These are phyloP conservation scores for Talinum fruticosum DNA, from an alignment of 148 eudicot species.

Conservation along the genomic window DNA sequence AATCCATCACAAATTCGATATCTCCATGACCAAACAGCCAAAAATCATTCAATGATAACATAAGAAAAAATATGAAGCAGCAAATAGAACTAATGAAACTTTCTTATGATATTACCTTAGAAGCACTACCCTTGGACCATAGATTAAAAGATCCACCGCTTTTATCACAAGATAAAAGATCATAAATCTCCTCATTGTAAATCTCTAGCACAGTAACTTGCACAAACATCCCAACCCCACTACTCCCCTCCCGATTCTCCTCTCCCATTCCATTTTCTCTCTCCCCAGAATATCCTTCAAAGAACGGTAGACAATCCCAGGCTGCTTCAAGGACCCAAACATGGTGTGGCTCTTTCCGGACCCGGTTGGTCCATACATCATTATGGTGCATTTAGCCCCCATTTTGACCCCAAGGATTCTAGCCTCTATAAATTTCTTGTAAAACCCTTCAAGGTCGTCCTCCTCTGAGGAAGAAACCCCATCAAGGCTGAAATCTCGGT, in stretches of 20 bases:
- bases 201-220: slow-evolving; percentile 87
- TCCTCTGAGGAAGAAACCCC: slow-evolving; percentile 80
- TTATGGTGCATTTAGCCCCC: slow-evolving; percentile 85
- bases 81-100: neutral
- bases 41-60: too few species aligned
- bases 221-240: slow-evolving; percentile 59
- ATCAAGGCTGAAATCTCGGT: slow-evolving; percentile 78
- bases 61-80: neutral
- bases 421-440: slow-evolving; percentile 57
- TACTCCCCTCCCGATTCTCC: slow-evolving; percentile 15
- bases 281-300: slow-evolving; percentile 66
- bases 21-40: neutral
- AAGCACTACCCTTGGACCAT: slow-evolving; percentile 85
- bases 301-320: slow-evolving; percentile 79
- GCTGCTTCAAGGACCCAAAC: slow-evolving; percentile 81
- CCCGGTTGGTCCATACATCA: slow-evolving; percentile 99
- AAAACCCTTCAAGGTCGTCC: slow-evolving; percentile 78
- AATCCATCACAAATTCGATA: neutral
- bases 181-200: slow-evolving; percentile 96
- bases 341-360: slow-evolving; percentile 94
- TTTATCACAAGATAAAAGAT: slow-evolving; percentile 62
- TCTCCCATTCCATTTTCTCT: slow-evolving; percentile 26
- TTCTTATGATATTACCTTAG: slow-evolving; percentile 51
- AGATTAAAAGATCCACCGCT: slow-evolving; percentile 63
- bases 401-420: slow-evolving; percentile 79